These are phyloP conservation scores for Roridomyces roridus DNA, from an alignment of 768 basidiomycete genomes.

Conservation along the genomic window DNA sequence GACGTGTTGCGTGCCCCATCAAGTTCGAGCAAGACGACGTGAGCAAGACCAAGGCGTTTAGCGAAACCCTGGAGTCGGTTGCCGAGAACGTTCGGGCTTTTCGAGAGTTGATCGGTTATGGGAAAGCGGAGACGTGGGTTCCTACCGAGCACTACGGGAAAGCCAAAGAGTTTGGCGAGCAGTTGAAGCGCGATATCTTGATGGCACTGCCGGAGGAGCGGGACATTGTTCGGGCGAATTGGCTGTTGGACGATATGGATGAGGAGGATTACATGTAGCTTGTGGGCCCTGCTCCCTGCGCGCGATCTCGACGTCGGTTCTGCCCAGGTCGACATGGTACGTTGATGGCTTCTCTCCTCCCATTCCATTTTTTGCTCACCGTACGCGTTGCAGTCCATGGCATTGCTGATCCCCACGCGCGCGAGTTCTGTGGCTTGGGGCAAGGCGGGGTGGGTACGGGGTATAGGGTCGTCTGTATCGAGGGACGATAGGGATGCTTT, in stretches of 20 bases:
- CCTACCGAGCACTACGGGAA: constrained; percentile 46
- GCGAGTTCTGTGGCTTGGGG: too few relatives aligned
- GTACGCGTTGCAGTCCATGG: too few relatives aligned
- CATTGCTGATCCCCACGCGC: too few relatives aligned
- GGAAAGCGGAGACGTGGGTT: constrained; percentile 51
- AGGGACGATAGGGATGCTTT: too few relatives aligned
- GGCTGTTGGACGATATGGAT: constrained; percentile 56
- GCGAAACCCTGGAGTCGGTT: constrained; percentile 45
- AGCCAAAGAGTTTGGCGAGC: constrained; percentile 39
- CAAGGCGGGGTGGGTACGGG: too few relatives aligned
- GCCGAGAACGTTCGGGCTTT: constrained; percentile 35
- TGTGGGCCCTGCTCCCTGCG: too few relatives aligned
- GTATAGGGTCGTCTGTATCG: too few relatives aligned
- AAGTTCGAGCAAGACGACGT: constrained; percentile 52
- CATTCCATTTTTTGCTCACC: too few relatives aligned
- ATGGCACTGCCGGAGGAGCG: constrained; percentile 38
- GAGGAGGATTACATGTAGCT: constrained; percentile 55
- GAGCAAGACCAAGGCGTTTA: not conserved
- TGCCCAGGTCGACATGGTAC: too few relatives aligned
- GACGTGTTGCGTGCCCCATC: constrained; percentile 48
- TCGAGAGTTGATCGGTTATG: constrained; percentile 37
- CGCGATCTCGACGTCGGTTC: too few relatives aligned
- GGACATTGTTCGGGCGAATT: constrained; percentile 44
- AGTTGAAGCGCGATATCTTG: constrained; percentile 42
- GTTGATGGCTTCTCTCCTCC: too few relatives aligned